A percentile compares a stretch with the other conserved stretches of the same genome.
Evolutionary conservation across 768 basidiomycete species (phyloP).

Genomic region (Suillus placidus): DNA sequence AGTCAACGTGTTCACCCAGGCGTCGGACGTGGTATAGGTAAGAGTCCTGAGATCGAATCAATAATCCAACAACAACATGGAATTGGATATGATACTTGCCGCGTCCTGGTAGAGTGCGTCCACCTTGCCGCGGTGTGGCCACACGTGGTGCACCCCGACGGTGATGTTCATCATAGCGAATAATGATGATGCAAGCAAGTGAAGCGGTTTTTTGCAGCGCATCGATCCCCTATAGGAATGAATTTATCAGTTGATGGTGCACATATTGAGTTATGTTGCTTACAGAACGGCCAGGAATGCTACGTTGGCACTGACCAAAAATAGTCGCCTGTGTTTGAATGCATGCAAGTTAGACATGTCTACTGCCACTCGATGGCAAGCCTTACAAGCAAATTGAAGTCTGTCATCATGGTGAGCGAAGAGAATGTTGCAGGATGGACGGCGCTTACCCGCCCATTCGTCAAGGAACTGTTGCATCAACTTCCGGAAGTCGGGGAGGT

Average conservation of each 20-base stretch:
- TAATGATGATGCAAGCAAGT: constrained; percentile 18
- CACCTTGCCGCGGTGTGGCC: constrained; percentile 20
- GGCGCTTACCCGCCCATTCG: constrained; percentile 29
- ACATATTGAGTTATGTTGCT: not conserved
- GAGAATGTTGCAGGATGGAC: not conserved
- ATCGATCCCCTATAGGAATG: not conserved
- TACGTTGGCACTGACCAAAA: no score
- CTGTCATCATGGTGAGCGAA: constrained; percentile 9
- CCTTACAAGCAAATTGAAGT: constrained; percentile 23
- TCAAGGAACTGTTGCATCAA: constrained; percentile 22
- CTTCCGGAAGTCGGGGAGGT: no score
- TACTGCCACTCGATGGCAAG: not conserved
- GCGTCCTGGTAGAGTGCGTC: constrained; percentile 21
- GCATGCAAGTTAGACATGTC: not conserved
- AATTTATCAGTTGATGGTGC: not conserved
- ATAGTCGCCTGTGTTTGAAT: no score
- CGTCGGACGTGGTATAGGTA: constrained; percentile 20
- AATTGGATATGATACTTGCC: constrained; percentile 8
- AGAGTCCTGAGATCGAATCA: constrained; percentile 8
- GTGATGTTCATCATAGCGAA: constrained; percentile 23
- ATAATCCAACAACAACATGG: no score
- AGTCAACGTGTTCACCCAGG: constrained; percentile 16
- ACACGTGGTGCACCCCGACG: constrained; percentile 19
- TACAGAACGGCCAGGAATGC: no score
- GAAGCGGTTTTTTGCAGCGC: constrained; percentile 18